A percentile compares a stretch with the other conserved stretches of the same genome.
These are phyloP conservation scores for Microbotryum violaceum DNA, from an alignment of 1,284 basidiomycete genomes.

Conservation along the genomic window DNA sequence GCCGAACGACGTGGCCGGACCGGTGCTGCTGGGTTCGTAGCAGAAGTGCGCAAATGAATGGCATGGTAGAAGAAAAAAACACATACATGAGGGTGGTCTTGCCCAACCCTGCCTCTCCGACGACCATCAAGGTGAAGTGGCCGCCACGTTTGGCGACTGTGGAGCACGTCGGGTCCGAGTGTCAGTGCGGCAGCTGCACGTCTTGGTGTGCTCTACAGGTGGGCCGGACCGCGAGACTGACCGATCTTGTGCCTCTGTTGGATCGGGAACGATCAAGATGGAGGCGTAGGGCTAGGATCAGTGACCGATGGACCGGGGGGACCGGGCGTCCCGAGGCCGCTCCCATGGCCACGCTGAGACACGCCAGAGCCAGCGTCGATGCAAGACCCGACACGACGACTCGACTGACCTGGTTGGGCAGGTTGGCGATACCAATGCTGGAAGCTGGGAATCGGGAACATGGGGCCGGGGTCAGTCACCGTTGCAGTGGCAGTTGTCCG, in stretches of 20 bases:
- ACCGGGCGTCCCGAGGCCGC: not conserved
- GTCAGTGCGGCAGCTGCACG: not conserved
- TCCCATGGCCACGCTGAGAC: not conserved
- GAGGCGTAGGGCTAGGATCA: not conserved
- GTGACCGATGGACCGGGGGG: constrained; percentile 45
- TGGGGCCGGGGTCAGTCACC: too few relatives aligned
- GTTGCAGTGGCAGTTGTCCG: too few relatives aligned
- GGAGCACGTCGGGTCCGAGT: not conserved
- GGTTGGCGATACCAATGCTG: constrained; percentile 61
- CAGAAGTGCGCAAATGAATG: too few relatives aligned
- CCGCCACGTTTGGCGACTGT: constrained; percentile 93
- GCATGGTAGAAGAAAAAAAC: too few relatives aligned
- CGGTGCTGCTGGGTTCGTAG: too few relatives aligned
- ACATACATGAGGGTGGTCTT: constrained; percentile 46
- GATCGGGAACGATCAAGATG: not conserved
- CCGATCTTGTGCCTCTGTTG: constrained; percentile 37
- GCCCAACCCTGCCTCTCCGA: constrained; percentile 90
- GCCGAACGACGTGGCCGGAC: too few relatives aligned
- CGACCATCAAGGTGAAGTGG: constrained; percentile 99
- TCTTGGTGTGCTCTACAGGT: not conserved
- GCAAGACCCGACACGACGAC: constrained; percentile 7
- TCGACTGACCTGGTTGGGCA: constrained; percentile 83
- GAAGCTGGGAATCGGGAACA: too few relatives aligned
- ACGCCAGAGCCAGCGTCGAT: not conserved
- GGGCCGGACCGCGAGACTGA: constrained; percentile 2